Conservation (phyloP, 352 stramenopile species). For the Globisporangium nodosum region DNA sequence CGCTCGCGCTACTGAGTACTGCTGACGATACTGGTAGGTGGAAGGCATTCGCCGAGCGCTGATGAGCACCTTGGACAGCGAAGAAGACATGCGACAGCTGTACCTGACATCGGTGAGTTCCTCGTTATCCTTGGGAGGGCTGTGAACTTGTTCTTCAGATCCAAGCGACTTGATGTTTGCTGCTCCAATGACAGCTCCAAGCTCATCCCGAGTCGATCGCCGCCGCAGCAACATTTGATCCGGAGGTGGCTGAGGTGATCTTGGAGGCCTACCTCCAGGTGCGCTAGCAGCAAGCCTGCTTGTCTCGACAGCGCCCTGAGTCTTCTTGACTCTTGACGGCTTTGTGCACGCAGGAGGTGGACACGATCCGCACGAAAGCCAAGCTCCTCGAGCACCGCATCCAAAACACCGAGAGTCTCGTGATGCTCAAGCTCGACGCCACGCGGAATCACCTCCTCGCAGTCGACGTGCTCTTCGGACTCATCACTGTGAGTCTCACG, state of each 20-base stretch:
- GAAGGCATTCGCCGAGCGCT: slow-evolving; percentile 17
- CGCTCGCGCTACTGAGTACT: too few species aligned
- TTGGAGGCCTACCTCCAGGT: slow-evolving; percentile 12
- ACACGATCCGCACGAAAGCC: slow-evolving; percentile 62
- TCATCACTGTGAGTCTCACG: slow-evolving; percentile 52
- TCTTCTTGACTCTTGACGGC: slow-evolving; percentile 13
- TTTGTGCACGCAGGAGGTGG: slow-evolving; percentile 41
- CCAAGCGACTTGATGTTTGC: not conserved
- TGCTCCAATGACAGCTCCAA: slow-evolving; percentile 15
- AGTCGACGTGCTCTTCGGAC: slow-evolving; percentile 69
- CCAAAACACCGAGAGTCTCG: slow-evolving; percentile 67
- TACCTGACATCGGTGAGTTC: slow-evolving; percentile 13
- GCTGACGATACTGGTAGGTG: slow-evolving; percentile 4
- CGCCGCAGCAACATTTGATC: slow-evolving; percentile 5
- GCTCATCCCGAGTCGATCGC: slow-evolving; percentile 2
- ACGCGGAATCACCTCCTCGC: slow-evolving; percentile 60
- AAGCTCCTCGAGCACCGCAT: slow-evolving; percentile 64
- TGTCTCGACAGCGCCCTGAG: slow-evolving; percentile 15
- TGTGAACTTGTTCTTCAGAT: not conserved
- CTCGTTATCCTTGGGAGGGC: not conserved
- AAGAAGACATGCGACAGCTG: slow-evolving; percentile 25
- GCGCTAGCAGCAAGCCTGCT: not conserved
- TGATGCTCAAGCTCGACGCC: slow-evolving; percentile 74
- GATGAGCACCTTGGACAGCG: slow-evolving; percentile 26
- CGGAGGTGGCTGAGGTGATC: slow-evolving; percentile 5